These are phyloP conservation scores for Trichoderma orchidacearum DNA, from an alignment of 495 filamentous ascomycete genomes.

Conservation along the genomic window DNA sequence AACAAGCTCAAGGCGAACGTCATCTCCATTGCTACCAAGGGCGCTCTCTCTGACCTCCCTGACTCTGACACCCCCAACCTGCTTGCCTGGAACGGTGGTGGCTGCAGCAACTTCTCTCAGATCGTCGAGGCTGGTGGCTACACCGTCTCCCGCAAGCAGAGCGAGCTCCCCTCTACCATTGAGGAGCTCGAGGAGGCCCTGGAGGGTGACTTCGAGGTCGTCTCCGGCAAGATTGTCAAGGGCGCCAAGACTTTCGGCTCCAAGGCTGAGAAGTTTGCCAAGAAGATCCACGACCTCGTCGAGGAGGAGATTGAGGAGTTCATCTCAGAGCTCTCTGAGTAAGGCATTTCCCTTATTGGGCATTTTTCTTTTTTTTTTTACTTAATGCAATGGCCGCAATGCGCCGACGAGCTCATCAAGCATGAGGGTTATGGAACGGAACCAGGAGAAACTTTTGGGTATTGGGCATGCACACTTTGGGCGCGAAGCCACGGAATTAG, in stretches of 20 bases:
- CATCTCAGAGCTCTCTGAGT: constrained; percentile 43
- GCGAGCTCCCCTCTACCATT: constrained; percentile 21
- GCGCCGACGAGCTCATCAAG: constrained; percentile 1
- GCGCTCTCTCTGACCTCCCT: constrained; percentile 72
- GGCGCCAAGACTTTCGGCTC: constrained; percentile 21
- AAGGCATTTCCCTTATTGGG: constrained; percentile 8
- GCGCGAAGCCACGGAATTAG: neutral
- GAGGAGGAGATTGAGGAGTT: constrained; percentile 56
- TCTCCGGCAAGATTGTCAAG: constrained; percentile 40
- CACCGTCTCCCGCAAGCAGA: constrained; percentile 8
- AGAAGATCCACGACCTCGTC: constrained; percentile 40
- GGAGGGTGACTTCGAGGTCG: constrained; percentile 39
- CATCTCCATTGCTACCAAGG: constrained; percentile 69
- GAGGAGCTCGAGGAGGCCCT: constrained; percentile 48
- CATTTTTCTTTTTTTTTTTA: neutral
- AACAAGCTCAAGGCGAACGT: constrained; percentile 86
- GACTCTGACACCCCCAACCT: constrained; percentile 59
- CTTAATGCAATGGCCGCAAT: constrained; percentile 2
- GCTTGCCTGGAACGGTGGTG: constrained; percentile 98
- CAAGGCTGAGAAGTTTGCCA: constrained; percentile 26
- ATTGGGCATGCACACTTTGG: neutral
- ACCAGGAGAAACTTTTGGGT: constrained; percentile 1
- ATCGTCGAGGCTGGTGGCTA: constrained; percentile 65
- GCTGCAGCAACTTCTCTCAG: constrained; percentile 73
- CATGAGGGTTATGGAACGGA: neutral